Conservation (phyloP, 2,329 filamentous ascomycete genomes). For the Nigrograna mackinnonii region DNA sequence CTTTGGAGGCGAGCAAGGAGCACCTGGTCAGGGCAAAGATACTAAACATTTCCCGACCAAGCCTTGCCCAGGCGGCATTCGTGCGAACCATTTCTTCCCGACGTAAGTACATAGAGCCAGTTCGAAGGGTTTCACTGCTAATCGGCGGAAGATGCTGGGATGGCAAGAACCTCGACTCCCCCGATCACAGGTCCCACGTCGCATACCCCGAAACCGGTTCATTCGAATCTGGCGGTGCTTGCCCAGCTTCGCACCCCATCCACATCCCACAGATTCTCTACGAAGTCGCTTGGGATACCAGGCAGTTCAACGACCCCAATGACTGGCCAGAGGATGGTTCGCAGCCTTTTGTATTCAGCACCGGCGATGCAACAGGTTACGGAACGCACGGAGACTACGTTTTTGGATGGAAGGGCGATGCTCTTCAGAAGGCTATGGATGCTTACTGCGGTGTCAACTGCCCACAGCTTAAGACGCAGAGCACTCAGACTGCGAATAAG, state of each 20-base stretch:
- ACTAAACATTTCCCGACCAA: slow-evolving; percentile 12
- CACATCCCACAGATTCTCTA: slow-evolving; percentile 19
- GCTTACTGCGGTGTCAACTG: slow-evolving; percentile 12
- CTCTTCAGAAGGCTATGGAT: slow-evolving; percentile 17
- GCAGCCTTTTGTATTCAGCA: slow-evolving; percentile 19
- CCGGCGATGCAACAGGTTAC: slow-evolving; percentile 16
- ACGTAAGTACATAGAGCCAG: slow-evolving; percentile 7
- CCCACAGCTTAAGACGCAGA: slow-evolving; percentile 16
- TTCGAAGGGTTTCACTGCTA: background rate
- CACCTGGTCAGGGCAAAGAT: slow-evolving; percentile 12
- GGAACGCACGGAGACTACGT: slow-evolving; percentile 16
- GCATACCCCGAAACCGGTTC: slow-evolving; percentile 32
- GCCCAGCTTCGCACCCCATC: slow-evolving; percentile 14
- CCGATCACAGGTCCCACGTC: slow-evolving; percentile 58
- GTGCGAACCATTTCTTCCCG: slow-evolving; percentile 18
- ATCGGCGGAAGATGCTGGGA: slow-evolving; percentile 41
- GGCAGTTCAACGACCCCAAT: slow-evolving; percentile 15
- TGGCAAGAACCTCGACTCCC: slow-evolving; percentile 50
- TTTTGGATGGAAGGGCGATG: slow-evolving; percentile 16
- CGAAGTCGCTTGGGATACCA: slow-evolving; percentile 19
- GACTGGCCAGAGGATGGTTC: slow-evolving; percentile 19
- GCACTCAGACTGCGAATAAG: slow-evolving; percentile 14
- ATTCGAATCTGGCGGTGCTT: slow-evolving; percentile 11
- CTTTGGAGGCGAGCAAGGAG: slow-evolving; percentile 11
- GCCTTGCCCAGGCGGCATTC: slow-evolving; percentile 16